A percentile compares a stretch with the other conserved stretches of the same genome.
These are phyloP conservation scores for Cyclotella cryptica DNA, from an alignment of 108 stramenopile species.

Conservation along the genomic window DNA sequence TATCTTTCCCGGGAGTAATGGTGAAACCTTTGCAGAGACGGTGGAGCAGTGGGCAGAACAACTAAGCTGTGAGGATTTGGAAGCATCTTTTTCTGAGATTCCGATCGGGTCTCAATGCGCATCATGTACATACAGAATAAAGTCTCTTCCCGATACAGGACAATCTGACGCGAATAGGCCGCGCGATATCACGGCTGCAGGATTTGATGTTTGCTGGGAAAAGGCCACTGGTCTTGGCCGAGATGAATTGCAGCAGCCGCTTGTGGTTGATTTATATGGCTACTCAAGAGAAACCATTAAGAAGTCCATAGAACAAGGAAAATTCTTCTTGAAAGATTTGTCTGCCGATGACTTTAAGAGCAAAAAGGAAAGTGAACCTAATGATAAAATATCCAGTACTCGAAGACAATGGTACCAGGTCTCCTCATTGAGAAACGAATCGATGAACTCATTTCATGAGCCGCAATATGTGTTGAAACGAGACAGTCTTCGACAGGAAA, in stretches of 20 bases:
- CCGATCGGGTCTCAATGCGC: conserved; percentile 58
- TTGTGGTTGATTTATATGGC: conserved; percentile 43
- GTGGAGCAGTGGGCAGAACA: conserved; percentile 41
- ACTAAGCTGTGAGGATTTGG: conserved; percentile 31
- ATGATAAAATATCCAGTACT: conserved; percentile 35
- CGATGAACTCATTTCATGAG: not conserved
- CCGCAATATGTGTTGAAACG: conserved; percentile 36
- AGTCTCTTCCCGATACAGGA: not conserved
- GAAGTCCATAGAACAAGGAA: conserved; percentile 26
- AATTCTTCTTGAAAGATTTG: conserved; percentile 50
- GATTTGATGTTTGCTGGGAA: conserved; percentile 57
- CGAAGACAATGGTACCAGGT: conserved; percentile 58
- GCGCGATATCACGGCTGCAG: conserved; percentile 19
- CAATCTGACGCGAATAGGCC: not conserved
- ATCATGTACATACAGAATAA: conserved; percentile 55
- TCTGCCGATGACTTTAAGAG: conserved; percentile 32
- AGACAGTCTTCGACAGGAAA: conserved; percentile 32
- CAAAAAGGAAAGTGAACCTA: conserved; percentile 14
- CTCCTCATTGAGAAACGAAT: conserved; percentile 23
- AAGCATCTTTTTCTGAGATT: conserved; percentile 6
- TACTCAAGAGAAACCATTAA: conserved; percentile 14
- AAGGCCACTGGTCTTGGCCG: conserved; percentile 37
- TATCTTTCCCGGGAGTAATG: conserved; percentile 53
- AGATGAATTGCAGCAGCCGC: conserved; percentile 21
- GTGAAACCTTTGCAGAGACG: conserved; percentile 31